Conservation (phyloP, 2,329 filamentous ascomycete genomes). For the Sporothrix brunneoviolacea region DNA sequence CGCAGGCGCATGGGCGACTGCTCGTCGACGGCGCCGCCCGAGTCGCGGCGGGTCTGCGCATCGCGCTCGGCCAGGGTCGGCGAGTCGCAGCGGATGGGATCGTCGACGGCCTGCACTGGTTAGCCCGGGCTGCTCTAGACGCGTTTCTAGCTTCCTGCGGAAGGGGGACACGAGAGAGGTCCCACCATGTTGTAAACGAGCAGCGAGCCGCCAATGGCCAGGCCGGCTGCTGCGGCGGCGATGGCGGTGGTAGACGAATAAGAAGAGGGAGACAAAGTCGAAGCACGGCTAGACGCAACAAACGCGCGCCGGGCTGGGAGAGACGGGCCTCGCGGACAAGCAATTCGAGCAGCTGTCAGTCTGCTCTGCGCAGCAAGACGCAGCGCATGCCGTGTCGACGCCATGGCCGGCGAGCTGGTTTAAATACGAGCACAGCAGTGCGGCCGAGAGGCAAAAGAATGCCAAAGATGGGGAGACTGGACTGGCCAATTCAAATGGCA, state of each 20-base stretch:
- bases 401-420: neutral
- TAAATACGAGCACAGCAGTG: neutral
- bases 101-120: constrained; percentile 32
- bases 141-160: neutral
- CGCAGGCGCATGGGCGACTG: constrained; percentile 91
- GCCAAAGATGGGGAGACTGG: constrained; percentile 1
- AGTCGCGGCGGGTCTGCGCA: constrained; percentile 70
- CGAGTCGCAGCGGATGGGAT: constrained; percentile 46
- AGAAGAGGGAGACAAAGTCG: neutral
- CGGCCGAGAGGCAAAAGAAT: neutral
- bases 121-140: neutral
- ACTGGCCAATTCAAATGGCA: constrained; percentile 1
- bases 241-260: neutral
- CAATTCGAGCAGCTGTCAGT: constrained; percentile 2
- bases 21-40: constrained; percentile 55
- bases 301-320: neutral
- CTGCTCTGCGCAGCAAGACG: constrained; percentile 21
- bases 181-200: constrained; percentile 52
- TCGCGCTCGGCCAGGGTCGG: constrained; percentile 81
- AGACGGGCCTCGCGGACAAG: neutral
- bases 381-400: constrained; percentile 11
- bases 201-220: constrained; percentile 36
- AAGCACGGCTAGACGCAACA: neutral
- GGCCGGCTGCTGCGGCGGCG: constrained; percentile 1
- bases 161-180: neutral